A percentile compares a stretch with the other conserved stretches of the same genome.
phyloP scores from a whole-genome alignment of 1,284 basidiomycete species.

The Xerocomus minutiporus region DNA sequence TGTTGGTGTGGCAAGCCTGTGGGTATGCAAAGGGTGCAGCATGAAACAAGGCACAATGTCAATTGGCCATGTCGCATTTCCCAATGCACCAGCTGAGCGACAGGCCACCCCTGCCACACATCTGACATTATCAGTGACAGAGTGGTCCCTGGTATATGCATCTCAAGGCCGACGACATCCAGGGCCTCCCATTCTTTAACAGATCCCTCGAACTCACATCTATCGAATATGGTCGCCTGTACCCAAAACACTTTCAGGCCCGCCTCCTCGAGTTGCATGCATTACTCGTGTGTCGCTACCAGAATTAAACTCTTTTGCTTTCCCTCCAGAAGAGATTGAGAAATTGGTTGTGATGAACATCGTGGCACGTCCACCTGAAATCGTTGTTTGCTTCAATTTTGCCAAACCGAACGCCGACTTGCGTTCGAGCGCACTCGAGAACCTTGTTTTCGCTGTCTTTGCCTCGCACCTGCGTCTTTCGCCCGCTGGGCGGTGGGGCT shows the following conservation, averaged over 20 bases:
- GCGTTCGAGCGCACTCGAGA: too few relatives aligned
- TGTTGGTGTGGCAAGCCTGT: too few relatives aligned
- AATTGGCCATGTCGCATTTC: too few relatives aligned
- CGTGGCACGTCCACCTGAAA: constrained; percentile 61
- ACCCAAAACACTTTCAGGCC: constrained; percentile 37
- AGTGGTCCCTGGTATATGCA: constrained; percentile 29
- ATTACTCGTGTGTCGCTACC: background rate
- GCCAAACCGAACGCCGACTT: constrained; percentile 14
- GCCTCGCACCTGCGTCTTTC: too few relatives aligned
- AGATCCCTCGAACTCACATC: constrained; percentile 37
- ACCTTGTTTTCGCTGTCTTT: too few relatives aligned
- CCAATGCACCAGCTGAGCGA: too few relatives aligned
- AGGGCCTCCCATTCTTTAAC: constrained; percentile 39
- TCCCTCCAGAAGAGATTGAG: constrained; percentile 28
- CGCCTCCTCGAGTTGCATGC: constrained; percentile 41
- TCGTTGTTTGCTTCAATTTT: constrained; percentile 53
- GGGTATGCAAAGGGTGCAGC: too few relatives aligned
- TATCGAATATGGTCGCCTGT: constrained; percentile 40
- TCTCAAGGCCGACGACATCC: constrained; percentile 52
- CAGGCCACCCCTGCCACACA: too few relatives aligned
- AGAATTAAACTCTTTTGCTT: background rate
- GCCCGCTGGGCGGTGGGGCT: too few relatives aligned
- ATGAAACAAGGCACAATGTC: too few relatives aligned
- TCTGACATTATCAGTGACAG: too few relatives aligned
- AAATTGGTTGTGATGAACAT: constrained; percentile 48